phyloP scores from a whole-genome alignment of 2,329 filamentous ascomycete species.

The Penicillium capsulatum region DNA sequence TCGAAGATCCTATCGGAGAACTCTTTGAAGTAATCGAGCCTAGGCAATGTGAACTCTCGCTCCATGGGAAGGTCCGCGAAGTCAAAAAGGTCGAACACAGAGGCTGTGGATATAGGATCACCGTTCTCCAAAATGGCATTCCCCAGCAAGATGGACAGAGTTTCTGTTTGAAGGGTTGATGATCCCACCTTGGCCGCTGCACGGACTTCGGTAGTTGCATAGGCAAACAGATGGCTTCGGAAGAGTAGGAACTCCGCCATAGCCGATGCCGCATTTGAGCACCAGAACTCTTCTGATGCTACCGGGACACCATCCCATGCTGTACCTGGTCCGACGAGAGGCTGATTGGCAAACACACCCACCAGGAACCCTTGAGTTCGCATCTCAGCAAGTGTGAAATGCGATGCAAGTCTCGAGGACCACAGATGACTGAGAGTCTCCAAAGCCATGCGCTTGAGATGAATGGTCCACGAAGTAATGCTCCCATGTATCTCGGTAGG shows the following conservation, averaged over 20 bases:
- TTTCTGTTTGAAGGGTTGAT: conserved; percentile 64
- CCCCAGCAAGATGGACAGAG: conserved; percentile 68
- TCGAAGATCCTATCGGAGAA: conserved; percentile 65
- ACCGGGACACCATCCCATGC: conserved; percentile 69
- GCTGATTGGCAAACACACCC: conserved; percentile 66
- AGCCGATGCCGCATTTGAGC: conserved; percentile 62
- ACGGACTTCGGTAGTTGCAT: conserved; percentile 79
- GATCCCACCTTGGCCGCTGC: conserved; percentile 66
- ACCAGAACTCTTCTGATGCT: conserved; percentile 61
- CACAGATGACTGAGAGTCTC: conserved; percentile 76
- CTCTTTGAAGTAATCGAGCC: conserved; percentile 58
- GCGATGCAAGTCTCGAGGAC: conserved; percentile 73
- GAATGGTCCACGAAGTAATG: conserved; percentile 65
- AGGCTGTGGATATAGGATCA: conserved; percentile 63
- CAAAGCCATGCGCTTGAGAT: conserved; percentile 64
- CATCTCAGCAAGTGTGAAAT: conserved; percentile 72
- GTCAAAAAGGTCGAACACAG: conserved; percentile 89
- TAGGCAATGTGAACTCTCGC: conserved; percentile 46
- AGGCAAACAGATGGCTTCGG: conserved; percentile 75
- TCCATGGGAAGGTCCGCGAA: conserved; percentile 67
- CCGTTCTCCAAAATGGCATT: conserved; percentile 62
- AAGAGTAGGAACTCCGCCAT: conserved; percentile 74
- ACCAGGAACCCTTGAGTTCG: conserved; percentile 76
- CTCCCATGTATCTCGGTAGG: conserved; percentile 59
- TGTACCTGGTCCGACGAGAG: conserved; percentile 64